Evolutionary conservation across 1,284 basidiomycete species (phyloP).

Genomic region (Quambalaria eucalypti): DNA sequence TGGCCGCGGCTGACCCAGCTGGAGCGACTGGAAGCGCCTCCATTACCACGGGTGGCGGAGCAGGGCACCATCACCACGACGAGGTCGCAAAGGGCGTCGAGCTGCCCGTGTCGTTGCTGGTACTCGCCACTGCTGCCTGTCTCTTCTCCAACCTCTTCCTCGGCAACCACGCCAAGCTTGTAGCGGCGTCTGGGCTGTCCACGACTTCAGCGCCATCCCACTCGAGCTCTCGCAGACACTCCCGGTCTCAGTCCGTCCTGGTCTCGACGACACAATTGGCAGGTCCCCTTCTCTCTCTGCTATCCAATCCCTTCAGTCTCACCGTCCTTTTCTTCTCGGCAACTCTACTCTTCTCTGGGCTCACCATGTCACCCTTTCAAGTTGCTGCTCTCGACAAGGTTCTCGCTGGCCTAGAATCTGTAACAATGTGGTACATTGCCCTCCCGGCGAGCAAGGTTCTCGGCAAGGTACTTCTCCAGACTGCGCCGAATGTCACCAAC

Average conservation of each 20-base stretch:
- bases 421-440: conserved; percentile 39
- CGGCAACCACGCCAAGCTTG: conserved; percentile 33
- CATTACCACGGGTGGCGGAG: neutral
- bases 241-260: conserved; percentile 23
- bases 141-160: conserved; percentile 27
- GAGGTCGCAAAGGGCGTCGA: conserved; percentile 22
- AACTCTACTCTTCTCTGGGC: conserved; percentile 23
- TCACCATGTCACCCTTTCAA: conserved; percentile 35
- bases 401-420: conserved; percentile 38
- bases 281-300: conserved; percentile 17
- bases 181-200: conserved; percentile 36
- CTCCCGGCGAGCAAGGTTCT: conserved; percentile 35
- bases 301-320: conserved; percentile 42
- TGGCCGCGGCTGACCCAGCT: neutral
- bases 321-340: conserved; percentile 41
- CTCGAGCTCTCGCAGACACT: conserved; percentile 11
- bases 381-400: conserved; percentile 44
- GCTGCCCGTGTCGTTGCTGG: conserved; percentile 2
- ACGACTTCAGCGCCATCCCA: conserved; percentile 20
- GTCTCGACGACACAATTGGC: conserved; percentile 22
- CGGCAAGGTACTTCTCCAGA: conserved; percentile 40
- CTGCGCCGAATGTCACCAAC: conserved; percentile 17
- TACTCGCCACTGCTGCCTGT: conserved; percentile 34
- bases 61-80: conserved; percentile 23
- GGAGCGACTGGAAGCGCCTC: neutral